These are phyloP conservation scores for Xylaria telfairii DNA, from an alignment of 495 filamentous ascomycete genomes.

Conservation along the genomic window DNA sequence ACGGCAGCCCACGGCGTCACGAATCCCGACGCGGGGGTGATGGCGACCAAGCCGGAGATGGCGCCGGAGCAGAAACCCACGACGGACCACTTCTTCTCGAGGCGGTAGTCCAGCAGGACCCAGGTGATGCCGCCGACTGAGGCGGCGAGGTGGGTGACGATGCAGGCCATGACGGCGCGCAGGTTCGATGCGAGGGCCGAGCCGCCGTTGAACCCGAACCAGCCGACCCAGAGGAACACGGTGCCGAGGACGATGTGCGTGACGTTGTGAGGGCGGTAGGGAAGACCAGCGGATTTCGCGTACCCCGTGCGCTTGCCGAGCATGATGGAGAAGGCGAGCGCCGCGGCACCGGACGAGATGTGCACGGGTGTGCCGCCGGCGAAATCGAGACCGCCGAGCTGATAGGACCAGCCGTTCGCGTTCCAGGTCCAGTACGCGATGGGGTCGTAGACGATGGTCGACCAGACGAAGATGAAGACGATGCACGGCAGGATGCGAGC, in stretches of 20 bases:
- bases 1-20: conserved; percentile 91
- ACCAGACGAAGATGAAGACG: conserved; percentile 88
- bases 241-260: conserved; percentile 96
- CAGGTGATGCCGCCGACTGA: conserved; percentile 88
- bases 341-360: conserved; percentile 80
- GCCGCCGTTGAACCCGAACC: conserved; percentile 98
- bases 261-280: conserved; percentile 96
- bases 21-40: conserved; percentile 86
- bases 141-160: conserved; percentile 93
- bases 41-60: conserved; percentile 88
- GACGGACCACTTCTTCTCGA: conserved; percentile 98
- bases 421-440: conserved; percentile 96
- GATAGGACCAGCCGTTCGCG: conserved; percentile 74
- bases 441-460: conserved; percentile 82
- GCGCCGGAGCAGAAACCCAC: conserved; percentile 98
- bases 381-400: conserved; percentile 80
- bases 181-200: conserved; percentile 97
- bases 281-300: conserved; percentile 72
- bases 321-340: conserved; percentile 83
- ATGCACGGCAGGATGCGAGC: conserved; percentile 83
- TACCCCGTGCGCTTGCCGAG: conserved; percentile 83
- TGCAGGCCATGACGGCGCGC: conserved; percentile 93
- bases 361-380: conserved; percentile 89
- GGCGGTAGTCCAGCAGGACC: conserved; percentile 90
- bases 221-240: conserved; percentile 96